phyloP scores from a whole-genome alignment of 306 rosid species.

The Fragaria vesca region DNA sequence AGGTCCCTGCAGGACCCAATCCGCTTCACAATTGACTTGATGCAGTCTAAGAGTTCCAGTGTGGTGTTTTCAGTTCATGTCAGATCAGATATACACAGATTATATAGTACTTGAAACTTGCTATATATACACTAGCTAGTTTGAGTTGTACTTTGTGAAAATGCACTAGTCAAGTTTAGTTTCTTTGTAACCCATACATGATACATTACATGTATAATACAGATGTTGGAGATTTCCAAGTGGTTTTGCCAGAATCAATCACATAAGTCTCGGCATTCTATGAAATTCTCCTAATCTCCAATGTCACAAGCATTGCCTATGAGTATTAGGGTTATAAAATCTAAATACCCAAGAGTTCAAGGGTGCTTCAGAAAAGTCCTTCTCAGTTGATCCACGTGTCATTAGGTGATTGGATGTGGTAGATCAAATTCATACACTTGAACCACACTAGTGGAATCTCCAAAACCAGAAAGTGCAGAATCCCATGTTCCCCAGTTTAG shows the following conservation, averaged over 20 bases:
- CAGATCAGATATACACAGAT: not conserved
- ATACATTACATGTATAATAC: not conserved
- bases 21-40: conserved; percentile 64
- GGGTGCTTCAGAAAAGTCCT: not conserved
- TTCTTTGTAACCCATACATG: not conserved
- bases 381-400: not conserved
- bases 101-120: not conserved
- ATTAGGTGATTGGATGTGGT: not conserved
- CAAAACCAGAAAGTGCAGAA: not conserved
- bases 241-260: conserved; percentile 1
- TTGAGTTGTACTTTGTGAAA: not conserved
- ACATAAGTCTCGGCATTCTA: not conserved
- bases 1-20: conserved; percentile 66
- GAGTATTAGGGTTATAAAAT: not conserved
- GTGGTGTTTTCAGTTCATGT: conserved; percentile 2
- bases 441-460: conserved; percentile 10
- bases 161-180: not conserved
- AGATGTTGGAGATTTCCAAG: not conserved
- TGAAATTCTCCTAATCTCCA: not conserved
- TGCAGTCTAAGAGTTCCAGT: not conserved
- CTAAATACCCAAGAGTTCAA: not conserved
- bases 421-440: not conserved
- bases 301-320: too few relatives aligned
- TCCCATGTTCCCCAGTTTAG: not conserved
- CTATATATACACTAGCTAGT: not conserved